phyloP scores from a whole-genome alignment of 139 green algal genomes.

The Choricystis sp. region DNA sequence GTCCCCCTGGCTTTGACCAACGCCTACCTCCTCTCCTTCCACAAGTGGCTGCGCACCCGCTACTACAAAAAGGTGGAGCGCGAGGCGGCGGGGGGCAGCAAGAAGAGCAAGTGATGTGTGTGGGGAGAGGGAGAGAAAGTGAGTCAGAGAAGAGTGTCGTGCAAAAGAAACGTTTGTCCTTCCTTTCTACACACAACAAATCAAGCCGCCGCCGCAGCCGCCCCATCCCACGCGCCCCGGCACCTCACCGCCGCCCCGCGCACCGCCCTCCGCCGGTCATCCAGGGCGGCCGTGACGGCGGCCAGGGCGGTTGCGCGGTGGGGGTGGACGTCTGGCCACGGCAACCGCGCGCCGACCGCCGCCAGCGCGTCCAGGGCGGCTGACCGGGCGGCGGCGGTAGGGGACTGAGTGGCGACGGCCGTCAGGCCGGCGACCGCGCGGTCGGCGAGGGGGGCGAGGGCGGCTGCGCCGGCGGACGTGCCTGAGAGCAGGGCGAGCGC shows the following conservation, averaged over 20 bases:
- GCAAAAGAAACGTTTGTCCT: not conserved
- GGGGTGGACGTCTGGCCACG: conserved; percentile 10
- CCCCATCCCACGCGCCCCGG: conserved; percentile 7
- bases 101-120: conserved; percentile 5
- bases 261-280: conserved; percentile 14
- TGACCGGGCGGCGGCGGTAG: not conserved
- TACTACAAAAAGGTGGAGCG: conserved; percentile 18
- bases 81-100: not conserved
- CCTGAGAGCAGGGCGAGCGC: not conserved
- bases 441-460: too few relatives aligned
- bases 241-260: conserved; percentile 6
- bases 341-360: conserved; percentile 1
- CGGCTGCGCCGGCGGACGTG: too few relatives aligned
- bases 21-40: conserved; percentile 28
- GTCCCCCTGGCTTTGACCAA: conserved; percentile 21
- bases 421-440: not conserved
- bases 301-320: conserved; percentile 2
- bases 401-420: not conserved
- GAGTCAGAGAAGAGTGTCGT: not conserved
- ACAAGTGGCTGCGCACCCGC: conserved; percentile 13
- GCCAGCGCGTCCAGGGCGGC: not conserved
- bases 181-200: conserved; percentile 4
- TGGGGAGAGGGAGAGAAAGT: not conserved
- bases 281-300: conserved; percentile 5
- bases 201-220: too few relatives aligned